These are phyloP conservation scores for Colletotrichum lentis DNA, from an alignment of 2,329 filamentous ascomycete genomes.

Conservation along the genomic window DNA sequence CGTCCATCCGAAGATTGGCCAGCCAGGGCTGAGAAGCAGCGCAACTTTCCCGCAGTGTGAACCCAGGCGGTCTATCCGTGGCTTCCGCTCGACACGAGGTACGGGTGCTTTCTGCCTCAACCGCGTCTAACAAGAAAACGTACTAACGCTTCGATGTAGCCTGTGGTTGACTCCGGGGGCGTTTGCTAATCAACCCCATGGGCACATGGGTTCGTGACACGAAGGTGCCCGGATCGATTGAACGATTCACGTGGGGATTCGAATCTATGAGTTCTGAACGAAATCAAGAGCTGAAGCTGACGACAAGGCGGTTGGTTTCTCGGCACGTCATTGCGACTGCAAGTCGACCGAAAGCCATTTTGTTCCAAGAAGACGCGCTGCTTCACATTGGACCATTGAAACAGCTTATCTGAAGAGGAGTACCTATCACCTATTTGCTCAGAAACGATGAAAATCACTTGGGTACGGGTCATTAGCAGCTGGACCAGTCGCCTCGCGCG, in stretches of 20 bases:
- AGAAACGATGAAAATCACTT: too few relatives aligned
- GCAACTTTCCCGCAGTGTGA: not conserved
- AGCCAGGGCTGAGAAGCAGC: constrained; percentile 11
- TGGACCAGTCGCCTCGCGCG: not conserved
- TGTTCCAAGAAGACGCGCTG: not conserved
- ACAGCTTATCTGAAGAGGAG: not conserved
- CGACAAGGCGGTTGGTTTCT: too few relatives aligned
- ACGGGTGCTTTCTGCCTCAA: not conserved
- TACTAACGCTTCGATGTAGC: constrained; percentile 7
- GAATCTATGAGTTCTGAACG: not conserved
- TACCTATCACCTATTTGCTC: not conserved
- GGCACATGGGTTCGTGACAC: not conserved
- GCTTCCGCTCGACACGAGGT: not conserved
- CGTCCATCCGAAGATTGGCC: constrained; percentile 4
- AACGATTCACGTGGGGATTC: not conserved
- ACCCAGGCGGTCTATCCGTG: not conserved
- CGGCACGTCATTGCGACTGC: too few relatives aligned
- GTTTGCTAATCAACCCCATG: not conserved
- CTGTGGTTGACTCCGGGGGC: constrained; percentile 1
- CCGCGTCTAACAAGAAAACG: not conserved
- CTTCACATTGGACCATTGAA: not conserved
- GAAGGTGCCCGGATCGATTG: not conserved
- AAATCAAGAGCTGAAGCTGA: too few relatives aligned
- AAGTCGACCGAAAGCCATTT: not conserved
- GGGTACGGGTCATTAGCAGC: not conserved